Evolutionary conservation across 176 grass and related monocot species (phyloP).

Genomic region (Calamus simplicifolius): DNA sequence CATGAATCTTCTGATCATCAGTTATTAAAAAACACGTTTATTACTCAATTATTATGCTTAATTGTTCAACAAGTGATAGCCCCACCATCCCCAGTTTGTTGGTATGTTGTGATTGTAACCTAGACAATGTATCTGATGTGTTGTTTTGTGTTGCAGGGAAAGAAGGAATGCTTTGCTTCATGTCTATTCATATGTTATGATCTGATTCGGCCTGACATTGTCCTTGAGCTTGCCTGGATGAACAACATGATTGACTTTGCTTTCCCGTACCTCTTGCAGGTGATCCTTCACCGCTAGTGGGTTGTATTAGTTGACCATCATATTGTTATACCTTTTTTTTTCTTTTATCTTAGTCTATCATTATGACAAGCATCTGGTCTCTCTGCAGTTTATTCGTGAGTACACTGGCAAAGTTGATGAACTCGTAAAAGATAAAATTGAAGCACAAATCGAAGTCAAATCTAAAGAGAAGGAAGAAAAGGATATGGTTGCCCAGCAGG

Average conservation of each 20-base stretch:
- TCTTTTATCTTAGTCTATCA: too few species aligned
- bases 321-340: too few species aligned
- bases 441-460: slow-evolving; percentile 66
- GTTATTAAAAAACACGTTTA: too few species aligned
- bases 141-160: slow-evolving; percentile 54
- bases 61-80: too few species aligned
- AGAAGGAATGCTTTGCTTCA: slow-evolving; percentile 99
- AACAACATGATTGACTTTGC: slow-evolving; percentile 97
- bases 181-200: slow-evolving; percentile 98
- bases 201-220: slow-evolving; percentile 82
- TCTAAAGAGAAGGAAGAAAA: slow-evolving; percentile 89
- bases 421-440: slow-evolving; percentile 78
- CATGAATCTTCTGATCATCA: too few species aligned
- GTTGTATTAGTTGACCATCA: too few species aligned
- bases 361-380: not conserved
- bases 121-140: too few species aligned
- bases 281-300: slow-evolving; percentile 9
- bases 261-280: slow-evolving; percentile 96
- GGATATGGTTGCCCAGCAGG: slow-evolving; percentile 85
- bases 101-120: too few species aligned
- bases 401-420: slow-evolving; percentile 95
- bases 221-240: slow-evolving; percentile 96
- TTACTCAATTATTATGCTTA: too few species aligned
- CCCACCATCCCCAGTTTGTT: too few species aligned
- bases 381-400: slow-evolving; percentile 74